Evolutionary conservation across 1,284 basidiomycete species (phyloP), one percentile per base, ranked within the genome.

Genomic region (Marasmius oreades): DNA sequence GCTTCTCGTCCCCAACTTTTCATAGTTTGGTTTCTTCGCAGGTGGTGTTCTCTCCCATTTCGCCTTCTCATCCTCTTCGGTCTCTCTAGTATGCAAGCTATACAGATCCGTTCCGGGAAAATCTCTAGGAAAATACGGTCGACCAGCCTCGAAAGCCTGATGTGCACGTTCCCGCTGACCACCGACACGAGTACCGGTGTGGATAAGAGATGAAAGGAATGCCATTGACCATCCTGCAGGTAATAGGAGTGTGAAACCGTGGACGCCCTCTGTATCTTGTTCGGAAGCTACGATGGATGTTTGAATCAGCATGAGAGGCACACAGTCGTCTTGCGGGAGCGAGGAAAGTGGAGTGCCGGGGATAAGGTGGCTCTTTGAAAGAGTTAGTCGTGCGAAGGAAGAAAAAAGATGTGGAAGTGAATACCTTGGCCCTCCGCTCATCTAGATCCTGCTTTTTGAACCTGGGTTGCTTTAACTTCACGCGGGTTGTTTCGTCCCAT

Each of bases 161-260:
- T 84, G 85, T 61, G 80, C 78, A 20, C 85, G 79, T 66, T 96
- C 92, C 18, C 85, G 81, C 63, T 94, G 84, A 1, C 94, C 94
- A 1, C 80, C 88, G 7, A 95, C 80, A 3, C 92, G 86, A 0
- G 89, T 90, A 22, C 88, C 87, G 0, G 93, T 92, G 69, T 86
- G 85, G 7, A 81, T 78, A 43, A 98, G 80, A 0, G 93, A 94
- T 24, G 79, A 80, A 59, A 92, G 84, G 70, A 97, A 92, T 0
- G 93, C 77, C 87, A 93, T 94, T 1, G 82, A 79, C 93, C 93
- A 98, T 8, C 92, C 92, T 1, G 83, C 77, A 1, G 95, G 94
- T 31, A 95, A 70, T 24, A 95, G 74, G 5, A 98, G 73, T 1
- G 86, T 92, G 87, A 89, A 96, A 34, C 93, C 93, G 63, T 94